Base-by-base conservation (phyloP, 1,139 yeast species). In the Suhomyces bolitotheri region DNA sequence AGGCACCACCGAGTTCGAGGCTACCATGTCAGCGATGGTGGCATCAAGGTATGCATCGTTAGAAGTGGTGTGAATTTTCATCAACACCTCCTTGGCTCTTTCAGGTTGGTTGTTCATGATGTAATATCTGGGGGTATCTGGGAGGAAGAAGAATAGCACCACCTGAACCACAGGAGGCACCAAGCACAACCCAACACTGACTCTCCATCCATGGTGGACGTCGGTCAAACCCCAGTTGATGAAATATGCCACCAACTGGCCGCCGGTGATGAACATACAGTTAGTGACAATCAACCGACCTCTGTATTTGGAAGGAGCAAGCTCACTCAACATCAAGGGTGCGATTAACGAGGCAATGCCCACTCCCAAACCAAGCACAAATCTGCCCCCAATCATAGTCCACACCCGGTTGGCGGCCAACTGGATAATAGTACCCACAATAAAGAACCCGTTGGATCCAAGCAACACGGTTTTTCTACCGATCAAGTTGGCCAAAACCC, bases 351-450 rank as follows among this genome's bases (percentile, higher is more conserved):
- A 87, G 0, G 97, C 97, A 40, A 87, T 76, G 45, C 98, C 98
- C 16, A 90, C 97, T 48, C 96, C 98, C 64, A 86, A 84, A 15
- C 98, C 98, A 81, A 90, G 85, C 33, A 90, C 69, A 49, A 90
- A 83, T 57, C 97, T 75, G 25, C 97, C 98, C 7, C 66, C 80
- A 47, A 87, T 82, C 97, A 92, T 90, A 28, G 85, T 80, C 95
- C 97, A 88, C 34, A 88, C 82, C 3, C 81, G 70, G 36, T 78
- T 76, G 4, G 97, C 79, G 15, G 81, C 86, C 40, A 90, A 76
- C 62, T 90, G 97, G 45, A 89, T 67, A 30, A 78, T 76, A 16
- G 96, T 88, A 36, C 97, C 98, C 23, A 82, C 68, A 13, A 89
- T 68, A 54, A 92, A 88, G 51, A 90, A 66, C 5, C 83, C 57